These are phyloP conservation scores for Alternaria brassicicola DNA, from an alignment of 2,329 filamentous ascomycete genomes.

Conservation along the genomic window DNA sequence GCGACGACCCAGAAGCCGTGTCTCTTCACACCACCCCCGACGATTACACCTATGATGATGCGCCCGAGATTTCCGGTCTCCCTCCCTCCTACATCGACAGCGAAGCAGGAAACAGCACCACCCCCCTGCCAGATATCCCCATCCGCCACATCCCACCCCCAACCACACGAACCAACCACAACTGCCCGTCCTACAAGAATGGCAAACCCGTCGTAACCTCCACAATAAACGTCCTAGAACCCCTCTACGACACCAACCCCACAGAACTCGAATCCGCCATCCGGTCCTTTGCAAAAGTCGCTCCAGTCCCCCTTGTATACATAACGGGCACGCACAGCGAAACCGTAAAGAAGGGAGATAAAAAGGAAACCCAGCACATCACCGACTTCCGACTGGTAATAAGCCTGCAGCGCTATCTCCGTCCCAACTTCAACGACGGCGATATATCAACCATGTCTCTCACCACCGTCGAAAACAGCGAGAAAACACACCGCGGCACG, in stretches of 20 bases:
- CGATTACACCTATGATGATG: constrained; percentile 47
- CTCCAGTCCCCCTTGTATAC: constrained; percentile 45
- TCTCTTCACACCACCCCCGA: constrained; percentile 49
- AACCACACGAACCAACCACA: constrained; percentile 37
- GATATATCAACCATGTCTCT: constrained; percentile 37
- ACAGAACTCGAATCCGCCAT: constrained; percentile 39
- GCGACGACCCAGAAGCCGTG: constrained; percentile 48
- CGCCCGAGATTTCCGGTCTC: constrained; percentile 37
- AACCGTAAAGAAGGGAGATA: constrained; percentile 43
- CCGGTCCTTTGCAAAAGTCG: constrained; percentile 29
- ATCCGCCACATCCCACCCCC: constrained; percentile 39
- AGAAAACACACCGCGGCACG: constrained; percentile 70
- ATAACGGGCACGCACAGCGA: constrained; percentile 49
- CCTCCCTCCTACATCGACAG: constrained; percentile 48
- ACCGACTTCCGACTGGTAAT: constrained; percentile 49
- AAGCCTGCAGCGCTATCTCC: constrained; percentile 41
- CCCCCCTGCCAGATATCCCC: constrained; percentile 16
- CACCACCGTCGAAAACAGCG: constrained; percentile 60
- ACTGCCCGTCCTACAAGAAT: constrained; percentile 25
- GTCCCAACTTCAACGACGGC: constrained; percentile 22
- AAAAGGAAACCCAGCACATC: constrained; percentile 43
- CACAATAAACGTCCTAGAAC: constrained; percentile 37
- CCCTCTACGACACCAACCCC: constrained; percentile 43
- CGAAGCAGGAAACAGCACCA: constrained; percentile 24
- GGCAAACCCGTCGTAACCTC: constrained; percentile 38